Evolutionary conservation across 2,329 filamentous ascomycete genomes (phyloP).

Genomic region (Grosmannia serpens): DNA sequence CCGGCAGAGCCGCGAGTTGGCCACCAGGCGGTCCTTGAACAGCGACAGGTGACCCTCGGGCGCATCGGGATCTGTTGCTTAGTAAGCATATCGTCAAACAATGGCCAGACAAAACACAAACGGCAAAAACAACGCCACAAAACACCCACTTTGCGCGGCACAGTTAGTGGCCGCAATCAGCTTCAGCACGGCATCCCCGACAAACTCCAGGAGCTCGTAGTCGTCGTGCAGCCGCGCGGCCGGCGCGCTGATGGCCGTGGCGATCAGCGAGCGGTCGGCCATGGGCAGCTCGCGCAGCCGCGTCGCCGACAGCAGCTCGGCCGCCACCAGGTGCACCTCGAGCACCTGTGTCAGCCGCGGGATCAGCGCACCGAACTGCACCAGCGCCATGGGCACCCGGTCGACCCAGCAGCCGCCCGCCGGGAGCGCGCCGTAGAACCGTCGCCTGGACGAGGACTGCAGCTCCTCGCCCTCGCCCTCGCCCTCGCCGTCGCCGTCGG

Average conservation of each 20-base stretch:
- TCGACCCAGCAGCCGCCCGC: conserved; percentile 38
- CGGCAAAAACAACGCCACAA: too few species aligned
- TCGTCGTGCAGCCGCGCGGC: conserved; percentile 48
- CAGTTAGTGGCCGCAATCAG: conserved; percentile 57
- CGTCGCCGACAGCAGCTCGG: conserved; percentile 40
- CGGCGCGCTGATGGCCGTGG: conserved; percentile 60
- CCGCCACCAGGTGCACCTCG: conserved; percentile 51
- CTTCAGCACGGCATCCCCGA: conserved; percentile 79
- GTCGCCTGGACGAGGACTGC: conserved; percentile 3
- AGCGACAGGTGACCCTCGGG: conserved; percentile 66
- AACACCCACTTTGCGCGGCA: conserved; percentile 34
- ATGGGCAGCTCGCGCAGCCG: conserved; percentile 43
- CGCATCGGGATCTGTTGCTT: conserved; percentile 44
- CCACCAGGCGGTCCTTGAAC: conserved; percentile 58
- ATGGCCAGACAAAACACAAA: conserved; percentile 15
- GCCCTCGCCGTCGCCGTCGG: conserved; percentile 4
- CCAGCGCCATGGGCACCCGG: conserved; percentile 29
- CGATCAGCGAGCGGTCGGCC: conserved; percentile 40
- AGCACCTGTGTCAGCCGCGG: conserved; percentile 64
- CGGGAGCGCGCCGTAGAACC: conserved; percentile 33
- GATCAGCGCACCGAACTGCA: conserved; percentile 48
- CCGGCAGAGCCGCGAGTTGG: conserved; percentile 60
- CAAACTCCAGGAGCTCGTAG: conserved; percentile 77
- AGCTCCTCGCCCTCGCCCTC: not conserved
- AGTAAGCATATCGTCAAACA: too few species aligned